Conservation (phyloP, 768 basidiomycete species). For the Boletus sp. region DNA sequence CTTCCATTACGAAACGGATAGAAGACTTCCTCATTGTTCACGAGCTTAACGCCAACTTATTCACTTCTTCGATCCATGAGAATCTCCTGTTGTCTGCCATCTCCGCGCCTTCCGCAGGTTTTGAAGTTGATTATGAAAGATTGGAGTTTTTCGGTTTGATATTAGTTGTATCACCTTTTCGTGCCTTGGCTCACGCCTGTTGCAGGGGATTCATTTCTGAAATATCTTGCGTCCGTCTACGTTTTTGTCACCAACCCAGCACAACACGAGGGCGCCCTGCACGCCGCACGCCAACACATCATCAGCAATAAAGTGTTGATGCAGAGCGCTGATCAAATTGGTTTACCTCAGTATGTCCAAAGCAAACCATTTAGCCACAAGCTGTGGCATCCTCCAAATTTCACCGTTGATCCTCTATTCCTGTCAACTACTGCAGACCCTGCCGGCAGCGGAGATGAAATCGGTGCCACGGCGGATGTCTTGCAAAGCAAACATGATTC, state of each 20-base stretch:
- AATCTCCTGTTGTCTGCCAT: constrained; percentile 62
- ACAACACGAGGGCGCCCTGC: constrained; percentile 65
- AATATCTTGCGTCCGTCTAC: constrained; percentile 72
- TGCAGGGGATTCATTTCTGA: constrained; percentile 77
- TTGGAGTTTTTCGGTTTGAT: constrained; percentile 74
- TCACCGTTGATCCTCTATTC: constrained; percentile 28
- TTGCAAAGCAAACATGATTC: constrained; percentile 11
- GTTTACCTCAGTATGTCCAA: constrained; percentile 73
- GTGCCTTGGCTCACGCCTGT: constrained; percentile 23
- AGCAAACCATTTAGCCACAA: constrained; percentile 67
- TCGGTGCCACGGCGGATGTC: constrained; percentile 8
- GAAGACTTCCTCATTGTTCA: constrained; percentile 75
- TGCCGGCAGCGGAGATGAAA: constrained; percentile 34
- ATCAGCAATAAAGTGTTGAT: constrained; percentile 74
- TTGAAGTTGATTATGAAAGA: constrained; percentile 80
- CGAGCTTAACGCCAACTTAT: constrained; percentile 71
- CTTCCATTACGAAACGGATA: constrained; percentile 69
- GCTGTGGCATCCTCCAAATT: constrained; percentile 60
- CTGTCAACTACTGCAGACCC: constrained; percentile 15
- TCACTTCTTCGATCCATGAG: constrained; percentile 62
- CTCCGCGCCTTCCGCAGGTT: constrained; percentile 65
- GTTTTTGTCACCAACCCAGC: constrained; percentile 69
- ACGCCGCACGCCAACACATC: constrained; percentile 61
- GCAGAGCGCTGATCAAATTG: constrained; percentile 50
- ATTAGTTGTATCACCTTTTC: constrained; percentile 7